phyloP scores from a whole-genome alignment of 2,329 filamentous ascomycete species.

The Penicillium sp. region DNA sequence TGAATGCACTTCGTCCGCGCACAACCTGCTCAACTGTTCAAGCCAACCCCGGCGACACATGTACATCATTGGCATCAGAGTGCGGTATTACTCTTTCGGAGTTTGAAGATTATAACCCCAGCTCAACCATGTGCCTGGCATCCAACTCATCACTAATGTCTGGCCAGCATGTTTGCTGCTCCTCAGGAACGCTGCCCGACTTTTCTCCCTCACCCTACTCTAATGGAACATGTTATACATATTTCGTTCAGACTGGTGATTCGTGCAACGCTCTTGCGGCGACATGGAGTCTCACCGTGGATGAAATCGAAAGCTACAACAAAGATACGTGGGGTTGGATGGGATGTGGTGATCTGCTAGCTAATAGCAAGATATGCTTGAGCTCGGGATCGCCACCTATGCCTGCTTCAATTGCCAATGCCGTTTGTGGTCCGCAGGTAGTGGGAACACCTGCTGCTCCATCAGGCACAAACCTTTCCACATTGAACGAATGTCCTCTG shows the following conservation, averaged over 20 bases:
- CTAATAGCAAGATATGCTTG: slow-evolving; percentile 7
- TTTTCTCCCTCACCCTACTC: slow-evolving; percentile 39
- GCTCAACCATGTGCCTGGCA: not conserved
- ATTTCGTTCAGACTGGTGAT: not conserved
- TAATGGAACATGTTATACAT: slow-evolving; percentile 23
- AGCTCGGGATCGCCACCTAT: slow-evolving; percentile 7
- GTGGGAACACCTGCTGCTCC: not conserved
- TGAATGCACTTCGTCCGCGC: not conserved
- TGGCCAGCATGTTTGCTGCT: slow-evolving; percentile 33
- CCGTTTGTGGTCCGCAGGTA: slow-evolving; percentile 10
- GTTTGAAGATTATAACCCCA: not conserved
- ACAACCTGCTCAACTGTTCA: not conserved
- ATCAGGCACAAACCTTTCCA: slow-evolving; percentile 26
- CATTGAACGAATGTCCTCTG: slow-evolving; percentile 52
- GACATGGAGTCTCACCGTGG: not conserved
- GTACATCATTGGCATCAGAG: not conserved
- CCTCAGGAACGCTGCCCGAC: slow-evolving; percentile 12
- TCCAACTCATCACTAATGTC: slow-evolving; percentile 1
- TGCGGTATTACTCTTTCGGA: not conserved
- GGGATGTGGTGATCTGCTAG: slow-evolving; percentile 4
- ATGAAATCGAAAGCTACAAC: slow-evolving; percentile 1
- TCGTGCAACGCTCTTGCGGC: slow-evolving; percentile 1
- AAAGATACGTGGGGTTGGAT: slow-evolving; percentile 9
- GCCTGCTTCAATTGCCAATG: slow-evolving; percentile 6
- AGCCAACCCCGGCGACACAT: not conserved